Evolutionary conservation across 2,329 filamentous ascomycete species (phyloP).

Genomic region (Proliferodiscus dingleyae): DNA sequence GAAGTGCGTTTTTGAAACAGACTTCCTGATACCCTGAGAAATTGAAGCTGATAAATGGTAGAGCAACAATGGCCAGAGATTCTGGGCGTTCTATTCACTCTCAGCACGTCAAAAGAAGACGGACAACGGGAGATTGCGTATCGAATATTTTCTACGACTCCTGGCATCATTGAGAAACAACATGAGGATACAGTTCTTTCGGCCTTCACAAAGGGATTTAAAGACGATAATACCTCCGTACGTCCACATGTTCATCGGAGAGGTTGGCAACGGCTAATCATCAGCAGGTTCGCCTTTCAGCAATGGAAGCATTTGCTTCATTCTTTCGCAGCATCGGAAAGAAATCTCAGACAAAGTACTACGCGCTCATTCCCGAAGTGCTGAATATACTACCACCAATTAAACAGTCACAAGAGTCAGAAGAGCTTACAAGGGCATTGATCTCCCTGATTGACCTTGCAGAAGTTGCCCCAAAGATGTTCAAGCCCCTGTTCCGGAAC

Average conservation of each 20-base stretch:
- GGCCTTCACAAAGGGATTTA: slow-evolving; percentile 89
- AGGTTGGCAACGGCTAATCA: slow-evolving; percentile 5
- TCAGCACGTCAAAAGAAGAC: slow-evolving; percentile 79
- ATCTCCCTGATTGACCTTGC: slow-evolving; percentile 90
- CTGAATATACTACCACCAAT: slow-evolving; percentile 92
- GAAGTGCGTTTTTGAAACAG: slow-evolving; percentile 53
- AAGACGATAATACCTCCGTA: slow-evolving; percentile 78
- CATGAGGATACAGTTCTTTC: slow-evolving; percentile 85
- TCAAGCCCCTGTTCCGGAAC: slow-evolving; percentile 88
- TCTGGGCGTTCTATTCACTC: slow-evolving; percentile 76
- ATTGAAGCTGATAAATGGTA: slow-evolving; percentile 35
- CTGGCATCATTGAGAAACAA: slow-evolving; percentile 91
- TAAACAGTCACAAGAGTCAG: slow-evolving; percentile 85
- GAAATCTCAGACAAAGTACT: slow-evolving; percentile 86
- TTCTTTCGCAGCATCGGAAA: slow-evolving; percentile 91
- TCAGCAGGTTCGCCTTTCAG: slow-evolving; percentile 74
- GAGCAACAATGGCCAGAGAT: slow-evolving; percentile 87
- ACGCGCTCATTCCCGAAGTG: slow-evolving; percentile 78
- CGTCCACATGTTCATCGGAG: slow-evolving; percentile 25
- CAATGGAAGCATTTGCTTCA: slow-evolving; percentile 93
- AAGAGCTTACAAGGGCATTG: slow-evolving; percentile 84
- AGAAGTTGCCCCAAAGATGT: slow-evolving; percentile 95
- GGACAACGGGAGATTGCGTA: slow-evolving; percentile 89
- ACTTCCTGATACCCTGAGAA: slow-evolving; percentile 5
- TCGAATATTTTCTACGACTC: slow-evolving; percentile 91